A percentile compares a stretch with the other conserved stretches of the same genome.
Evolutionary conservation across 1,284 basidiomycete species (phyloP).

Genomic region (Apiotrichum siamense): DNA sequence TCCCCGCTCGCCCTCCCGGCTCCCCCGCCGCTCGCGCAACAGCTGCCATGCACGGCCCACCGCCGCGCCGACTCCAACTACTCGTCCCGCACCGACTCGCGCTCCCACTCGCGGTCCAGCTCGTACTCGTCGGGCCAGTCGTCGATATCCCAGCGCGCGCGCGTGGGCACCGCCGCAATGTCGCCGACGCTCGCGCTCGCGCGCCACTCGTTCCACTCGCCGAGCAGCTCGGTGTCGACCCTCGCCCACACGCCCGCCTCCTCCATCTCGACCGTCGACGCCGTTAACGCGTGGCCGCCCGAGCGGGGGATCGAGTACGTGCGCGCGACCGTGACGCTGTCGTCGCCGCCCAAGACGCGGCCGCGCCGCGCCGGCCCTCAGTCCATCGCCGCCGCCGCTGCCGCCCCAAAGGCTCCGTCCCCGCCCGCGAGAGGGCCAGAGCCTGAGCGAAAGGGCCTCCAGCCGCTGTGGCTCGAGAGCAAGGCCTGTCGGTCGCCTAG

Average conservation of each 20-base stretch:
- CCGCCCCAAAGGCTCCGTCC: not conserved
- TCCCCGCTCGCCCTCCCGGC: not conserved
- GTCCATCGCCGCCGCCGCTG: too few relatives aligned
- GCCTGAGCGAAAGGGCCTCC: not conserved
- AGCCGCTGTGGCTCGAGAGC: not conserved
- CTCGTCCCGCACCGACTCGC: not conserved
- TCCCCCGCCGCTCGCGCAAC: not conserved
- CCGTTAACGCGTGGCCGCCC: not conserved
- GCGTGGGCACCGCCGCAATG: not conserved
- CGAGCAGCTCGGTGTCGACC: not conserved
- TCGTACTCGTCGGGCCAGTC: not conserved
- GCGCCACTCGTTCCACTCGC: not conserved
- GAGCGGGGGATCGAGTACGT: not conserved
- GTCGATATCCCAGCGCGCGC: not conserved
- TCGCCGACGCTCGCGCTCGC: slow-evolving; percentile 1
- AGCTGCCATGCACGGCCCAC: too few relatives aligned
- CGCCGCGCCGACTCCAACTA: not conserved
- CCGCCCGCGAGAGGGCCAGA: too few relatives aligned
- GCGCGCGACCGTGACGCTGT: not conserved
- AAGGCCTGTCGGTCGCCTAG: not conserved
- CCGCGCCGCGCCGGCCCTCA: too few relatives aligned
- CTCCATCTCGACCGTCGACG: not conserved
- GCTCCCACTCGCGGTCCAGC: not conserved
- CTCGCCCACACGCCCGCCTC: not conserved
- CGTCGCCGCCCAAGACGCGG: not conserved